phyloP scores from a whole-genome alignment of 192 early-diverging fungal genomes.

The Lobosporangium transversale region DNA sequence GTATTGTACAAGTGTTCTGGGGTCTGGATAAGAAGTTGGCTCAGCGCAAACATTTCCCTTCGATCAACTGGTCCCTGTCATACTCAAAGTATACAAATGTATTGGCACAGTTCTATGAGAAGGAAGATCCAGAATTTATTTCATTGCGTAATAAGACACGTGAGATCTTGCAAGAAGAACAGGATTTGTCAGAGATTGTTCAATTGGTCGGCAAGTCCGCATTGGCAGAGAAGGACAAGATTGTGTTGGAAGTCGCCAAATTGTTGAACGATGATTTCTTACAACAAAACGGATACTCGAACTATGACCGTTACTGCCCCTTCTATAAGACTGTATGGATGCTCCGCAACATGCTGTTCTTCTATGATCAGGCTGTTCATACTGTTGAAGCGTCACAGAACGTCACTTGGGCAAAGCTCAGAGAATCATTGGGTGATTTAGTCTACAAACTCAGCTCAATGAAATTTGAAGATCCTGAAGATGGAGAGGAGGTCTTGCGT shows the following conservation, averaged over 20 bases:
- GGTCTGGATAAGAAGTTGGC: conserved; percentile 99
- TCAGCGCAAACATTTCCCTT: conserved; percentile 99
- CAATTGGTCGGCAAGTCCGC: conserved; percentile 97
- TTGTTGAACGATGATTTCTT: conserved; percentile 99
- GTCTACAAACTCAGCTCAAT: conserved; percentile 98
- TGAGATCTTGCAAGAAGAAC: conserved; percentile 98
- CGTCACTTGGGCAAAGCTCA: conserved; percentile 96
- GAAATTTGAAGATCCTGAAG: conserved; percentile 99
- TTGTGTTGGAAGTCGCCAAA: conserved; percentile 96
- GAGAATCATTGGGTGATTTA: conserved; percentile 90
- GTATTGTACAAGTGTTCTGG: conserved; percentile 99
- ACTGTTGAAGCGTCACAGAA: conserved; percentile 91
- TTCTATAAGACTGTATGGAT: conserved; percentile 99
- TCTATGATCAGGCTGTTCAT: conserved; percentile 94
- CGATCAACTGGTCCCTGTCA: conserved; percentile 97
- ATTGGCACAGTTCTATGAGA: conserved; percentile 95
- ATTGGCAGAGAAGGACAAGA: conserved; percentile 95
- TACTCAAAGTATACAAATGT: conserved; percentile 99
- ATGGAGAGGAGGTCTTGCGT: conserved; percentile 88
- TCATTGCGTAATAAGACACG: conserved; percentile 91
- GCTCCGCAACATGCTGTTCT: conserved; percentile 97
- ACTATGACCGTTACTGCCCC: conserved; percentile 98
- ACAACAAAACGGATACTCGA: conserved; percentile 99
- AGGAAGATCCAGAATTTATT: conserved; percentile 93
- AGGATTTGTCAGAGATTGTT: conserved; percentile 99